Evolutionary conservation across 306 rosid genomes (phyloP).

Genomic region (Sicyos edulis): DNA sequence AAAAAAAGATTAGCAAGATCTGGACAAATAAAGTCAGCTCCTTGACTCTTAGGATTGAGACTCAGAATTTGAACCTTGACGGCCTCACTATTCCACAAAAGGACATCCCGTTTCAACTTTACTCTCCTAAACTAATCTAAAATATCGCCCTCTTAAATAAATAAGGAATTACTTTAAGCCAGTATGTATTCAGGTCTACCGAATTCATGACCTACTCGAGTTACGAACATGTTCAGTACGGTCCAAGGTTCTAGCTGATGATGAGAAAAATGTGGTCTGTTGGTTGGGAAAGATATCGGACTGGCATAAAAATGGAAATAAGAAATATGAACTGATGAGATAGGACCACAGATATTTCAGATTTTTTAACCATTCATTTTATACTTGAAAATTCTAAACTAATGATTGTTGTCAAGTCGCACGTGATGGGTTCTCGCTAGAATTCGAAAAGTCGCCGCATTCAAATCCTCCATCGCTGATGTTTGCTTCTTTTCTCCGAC

Average conservation of each 20-base stretch:
- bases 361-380: not conserved
- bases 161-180: not conserved
- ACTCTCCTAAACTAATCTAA: not conserved
- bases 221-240: not conserved
- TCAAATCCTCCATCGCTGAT: no score
- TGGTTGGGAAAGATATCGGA: not conserved
- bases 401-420: no score
- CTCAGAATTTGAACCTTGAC: not conserved
- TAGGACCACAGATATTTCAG: not conserved
- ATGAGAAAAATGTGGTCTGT: not conserved
- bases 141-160: not conserved
- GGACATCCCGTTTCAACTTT: not conserved
- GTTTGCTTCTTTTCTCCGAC: no score
- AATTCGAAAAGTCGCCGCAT: no score
- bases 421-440: no score
- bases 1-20: not conserved
- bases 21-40: not conserved
- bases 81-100: not conserved
- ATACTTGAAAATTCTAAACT: no score
- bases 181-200: not conserved
- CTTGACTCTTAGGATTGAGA: not conserved
- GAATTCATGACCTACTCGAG: not conserved
- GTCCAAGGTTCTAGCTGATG: slow-evolving; percentile 1
- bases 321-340: not conserved
- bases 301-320: not conserved